Evolutionary conservation across 768 basidiomycete genomes (phyloP), one percentile per base, ranked within the genome.

Genomic region (Boletus rex-veris): DNA sequence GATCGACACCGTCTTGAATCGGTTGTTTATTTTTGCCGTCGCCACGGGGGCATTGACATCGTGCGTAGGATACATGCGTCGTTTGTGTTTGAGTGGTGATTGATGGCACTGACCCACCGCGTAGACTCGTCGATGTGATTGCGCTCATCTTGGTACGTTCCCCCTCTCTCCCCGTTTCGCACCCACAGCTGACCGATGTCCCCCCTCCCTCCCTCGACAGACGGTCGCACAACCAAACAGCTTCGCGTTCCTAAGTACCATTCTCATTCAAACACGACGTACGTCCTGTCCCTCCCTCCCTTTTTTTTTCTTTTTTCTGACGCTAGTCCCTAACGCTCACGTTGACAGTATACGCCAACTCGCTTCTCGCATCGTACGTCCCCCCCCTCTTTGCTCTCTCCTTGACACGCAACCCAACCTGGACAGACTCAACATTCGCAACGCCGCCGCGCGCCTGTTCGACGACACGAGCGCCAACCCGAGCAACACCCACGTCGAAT

Each of bases 261-360:
- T 68, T 28, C 54, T 68, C 46, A 9, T 68, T 24, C 67, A 68
- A 53, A 58, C 63, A 16, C 63, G 61, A 28, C 58, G 67, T 69
- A 50, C 45, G 67, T 67, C 16, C 19, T 24, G 16, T 3, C 7
- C 3, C 46, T 16, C 46, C 30, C 37, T 5, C 16, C 7, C 1
- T 12, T 12, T 7, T 2, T 38, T 7, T 2, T 38, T 38, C 2
- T 21, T 21, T 21, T 21, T 21, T 21, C 21, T 21, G 21, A n/a
- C 16, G 37, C 33, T 35, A 9, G 8, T n/a, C n/a, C 37, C 37
- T 10, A 7, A 16, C n/a, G 2, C 8, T 5, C 37, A 38, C 37
- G 37, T n/a, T 1, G 33, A 15, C 43, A 68, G 67, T 68, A 10
- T 68, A 68, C 10, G 65, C 67, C 42, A 68, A 68, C 49, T 69